phyloP scores from a whole-genome alignment of 2,329 filamentous ascomycete genomes.

The Hymenoscyphus fraxineus region DNA sequence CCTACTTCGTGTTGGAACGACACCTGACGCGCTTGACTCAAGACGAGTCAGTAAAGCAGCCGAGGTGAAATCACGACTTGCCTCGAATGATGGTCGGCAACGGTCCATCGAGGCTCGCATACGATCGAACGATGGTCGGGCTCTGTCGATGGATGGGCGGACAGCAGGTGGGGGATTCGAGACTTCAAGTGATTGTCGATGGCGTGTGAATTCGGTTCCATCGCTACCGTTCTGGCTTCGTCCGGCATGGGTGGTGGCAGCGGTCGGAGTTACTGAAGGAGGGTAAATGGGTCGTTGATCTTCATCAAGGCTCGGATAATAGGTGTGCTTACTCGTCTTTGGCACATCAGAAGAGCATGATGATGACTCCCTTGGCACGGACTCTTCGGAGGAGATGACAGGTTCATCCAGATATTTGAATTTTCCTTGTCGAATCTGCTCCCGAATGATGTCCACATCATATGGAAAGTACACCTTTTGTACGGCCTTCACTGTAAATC shows the following conservation, averaged over 20 bases:
- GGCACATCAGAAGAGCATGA: constrained; percentile 57
- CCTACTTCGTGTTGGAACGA: constrained; percentile 28
- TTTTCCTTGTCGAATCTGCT: constrained; percentile 79
- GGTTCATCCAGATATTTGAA: constrained; percentile 64
- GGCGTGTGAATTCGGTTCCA: constrained; percentile 81
- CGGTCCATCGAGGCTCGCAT: constrained; percentile 84
- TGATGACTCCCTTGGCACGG: constrained; percentile 45
- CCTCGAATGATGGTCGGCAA: constrained; percentile 78
- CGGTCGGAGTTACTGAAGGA: constrained; percentile 76
- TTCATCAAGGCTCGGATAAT: constrained; percentile 70
- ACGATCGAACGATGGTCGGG: constrained; percentile 82
- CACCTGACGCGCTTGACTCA: constrained; percentile 60
- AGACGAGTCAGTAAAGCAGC: constrained; percentile 80
- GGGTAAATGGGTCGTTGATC: constrained; percentile 91
- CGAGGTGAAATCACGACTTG: constrained; percentile 85
- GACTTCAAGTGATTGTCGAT: constrained; percentile 56
- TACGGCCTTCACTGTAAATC: constrained; percentile 79
- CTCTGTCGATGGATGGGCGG: constrained; percentile 51
- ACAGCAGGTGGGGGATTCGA: background rate
- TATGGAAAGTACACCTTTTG: constrained; percentile 94
- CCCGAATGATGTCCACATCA: constrained; percentile 92
- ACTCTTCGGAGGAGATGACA: constrained; percentile 22
- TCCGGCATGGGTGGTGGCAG: constrained; percentile 67
- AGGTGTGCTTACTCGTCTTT: constrained; percentile 46
- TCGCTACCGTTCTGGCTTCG: constrained; percentile 88